Percentiles rank a stretch among this genome's conserved stretches.
These are phyloP conservation scores for Rhodotorula sp. DNA, from an alignment of 1,284 basidiomycete species.

Conservation along the genomic window DNA sequence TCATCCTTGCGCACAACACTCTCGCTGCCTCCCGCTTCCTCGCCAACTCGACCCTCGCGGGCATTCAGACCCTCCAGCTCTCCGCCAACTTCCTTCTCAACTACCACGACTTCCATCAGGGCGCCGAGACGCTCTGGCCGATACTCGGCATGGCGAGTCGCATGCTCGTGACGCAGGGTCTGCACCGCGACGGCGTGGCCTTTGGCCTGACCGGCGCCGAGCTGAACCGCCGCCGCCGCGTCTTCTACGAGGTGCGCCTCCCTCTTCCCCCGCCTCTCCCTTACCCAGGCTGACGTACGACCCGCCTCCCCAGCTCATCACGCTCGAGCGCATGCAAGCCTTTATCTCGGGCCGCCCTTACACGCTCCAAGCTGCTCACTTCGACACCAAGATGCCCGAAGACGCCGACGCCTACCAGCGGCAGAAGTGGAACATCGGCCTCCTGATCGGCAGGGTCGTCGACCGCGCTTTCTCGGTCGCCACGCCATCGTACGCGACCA, in stretches of 20 bases:
- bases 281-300: too few relatives aligned
- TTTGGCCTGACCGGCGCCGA: conserved; percentile 44
- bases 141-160: conserved; percentile 41
- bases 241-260: conserved; percentile 36
- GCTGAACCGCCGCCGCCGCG: conserved; percentile 39
- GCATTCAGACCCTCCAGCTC: conserved; percentile 46
- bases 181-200: conserved; percentile 43
- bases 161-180: conserved; percentile 11
- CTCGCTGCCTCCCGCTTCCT: conserved; percentile 42
- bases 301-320: background rate
- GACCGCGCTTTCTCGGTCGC: conserved; percentile 53
- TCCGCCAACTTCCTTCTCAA: conserved; percentile 46
- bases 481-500: conserved; percentile 54
- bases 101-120: conserved; percentile 42
- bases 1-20: conserved; percentile 34
- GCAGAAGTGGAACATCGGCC: conserved; percentile 34
- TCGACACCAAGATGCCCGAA: conserved; percentile 39
- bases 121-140: conserved; percentile 46
- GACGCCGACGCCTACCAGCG: conserved; percentile 18
- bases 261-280: too few relatives aligned
- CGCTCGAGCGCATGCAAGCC: conserved; percentile 14
- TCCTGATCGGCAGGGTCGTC: conserved; percentile 29
- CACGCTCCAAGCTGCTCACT: conserved; percentile 37
- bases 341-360: conserved; percentile 41
- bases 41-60: conserved; percentile 41